These are phyloP conservation scores for Lyophyllum decastes DNA, from an alignment of 768 basidiomycete genomes.

Conservation along the genomic window DNA sequence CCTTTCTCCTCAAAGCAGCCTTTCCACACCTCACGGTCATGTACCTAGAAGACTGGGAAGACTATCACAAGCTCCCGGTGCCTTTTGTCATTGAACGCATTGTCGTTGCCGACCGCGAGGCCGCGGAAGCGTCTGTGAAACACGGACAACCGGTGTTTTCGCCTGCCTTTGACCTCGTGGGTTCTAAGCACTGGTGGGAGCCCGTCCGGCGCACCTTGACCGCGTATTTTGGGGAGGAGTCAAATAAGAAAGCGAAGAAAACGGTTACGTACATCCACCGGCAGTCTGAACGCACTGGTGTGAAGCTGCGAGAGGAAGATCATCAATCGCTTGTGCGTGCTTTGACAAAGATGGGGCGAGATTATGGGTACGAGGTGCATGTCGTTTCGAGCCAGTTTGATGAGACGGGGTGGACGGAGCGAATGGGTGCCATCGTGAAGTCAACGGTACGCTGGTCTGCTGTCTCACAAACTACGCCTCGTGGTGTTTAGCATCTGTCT, in stretches of 20 bases:
- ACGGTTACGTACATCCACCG: constrained; percentile 70
- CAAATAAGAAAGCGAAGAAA: constrained; percentile 32
- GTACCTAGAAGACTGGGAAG: constrained; percentile 77
- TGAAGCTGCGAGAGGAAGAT: constrained; percentile 53
- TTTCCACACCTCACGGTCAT: constrained; percentile 70
- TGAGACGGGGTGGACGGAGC: constrained; percentile 57
- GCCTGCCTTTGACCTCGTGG: constrained; percentile 43
- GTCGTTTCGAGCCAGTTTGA: constrained; percentile 50
- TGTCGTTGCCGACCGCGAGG: constrained; percentile 76
- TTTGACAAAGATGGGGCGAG: constrained; percentile 50
- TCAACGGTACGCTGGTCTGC: constrained; percentile 56
- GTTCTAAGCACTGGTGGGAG: constrained; percentile 70
- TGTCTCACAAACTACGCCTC: background rate
- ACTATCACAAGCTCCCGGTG: constrained; percentile 64
- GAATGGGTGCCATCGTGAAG: constrained; percentile 63
- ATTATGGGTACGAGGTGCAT: constrained; percentile 55
- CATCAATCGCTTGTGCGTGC: constrained; percentile 64
- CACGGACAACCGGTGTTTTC: constrained; percentile 42
- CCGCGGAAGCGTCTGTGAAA: constrained; percentile 40
- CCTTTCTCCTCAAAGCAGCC: constrained; percentile 69
- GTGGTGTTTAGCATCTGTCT: constrained; percentile 10
- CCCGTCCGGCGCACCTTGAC: constrained; percentile 48
- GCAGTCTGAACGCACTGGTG: constrained; percentile 52
- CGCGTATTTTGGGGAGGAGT: constrained; percentile 39
- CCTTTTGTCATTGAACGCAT: constrained; percentile 78